These are phyloP conservation scores for Ophiognomonia clavigignenti-juglandacearum DNA, from an alignment of 2,329 filamentous ascomycete species.

Conservation along the genomic window DNA sequence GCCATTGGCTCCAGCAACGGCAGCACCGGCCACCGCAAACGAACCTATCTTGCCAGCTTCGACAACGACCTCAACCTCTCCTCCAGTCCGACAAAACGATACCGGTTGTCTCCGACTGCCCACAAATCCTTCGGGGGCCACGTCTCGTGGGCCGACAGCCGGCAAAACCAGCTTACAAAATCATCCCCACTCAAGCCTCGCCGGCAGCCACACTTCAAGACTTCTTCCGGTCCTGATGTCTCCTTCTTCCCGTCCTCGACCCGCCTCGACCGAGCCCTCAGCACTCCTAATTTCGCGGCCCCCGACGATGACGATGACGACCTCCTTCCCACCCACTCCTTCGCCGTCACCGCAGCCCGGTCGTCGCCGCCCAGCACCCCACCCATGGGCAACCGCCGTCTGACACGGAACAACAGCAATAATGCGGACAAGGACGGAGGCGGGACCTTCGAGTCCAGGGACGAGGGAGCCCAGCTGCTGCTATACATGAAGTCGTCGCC, in stretches of 20 bases:
- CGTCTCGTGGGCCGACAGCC: slow-evolving; percentile 69
- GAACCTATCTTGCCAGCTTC: slow-evolving; percentile 56
- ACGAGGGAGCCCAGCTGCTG: slow-evolving; percentile 77
- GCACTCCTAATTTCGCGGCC: slow-evolving; percentile 56
- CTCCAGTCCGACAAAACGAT: slow-evolving; percentile 63
- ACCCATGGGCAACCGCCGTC: slow-evolving; percentile 55
- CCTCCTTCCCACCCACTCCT: slow-evolving; percentile 71
- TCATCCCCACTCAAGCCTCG: slow-evolving; percentile 81
- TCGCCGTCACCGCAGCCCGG: slow-evolving; percentile 56
- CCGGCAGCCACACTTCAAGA: slow-evolving; percentile 70
- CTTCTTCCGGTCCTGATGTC: slow-evolving; percentile 63
- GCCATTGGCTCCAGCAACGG: slow-evolving; percentile 67
- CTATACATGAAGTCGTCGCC: slow-evolving; percentile 88
- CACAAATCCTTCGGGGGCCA: slow-evolving; percentile 53
- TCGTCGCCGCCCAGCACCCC: slow-evolving; percentile 77
- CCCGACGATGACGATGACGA: slow-evolving; percentile 78
- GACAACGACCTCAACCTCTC: slow-evolving; percentile 43
- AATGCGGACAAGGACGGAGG: slow-evolving; percentile 40
- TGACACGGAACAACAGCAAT: slow-evolving; percentile 35
- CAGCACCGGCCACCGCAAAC: slow-evolving; percentile 61
- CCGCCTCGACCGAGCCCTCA: slow-evolving; percentile 60
- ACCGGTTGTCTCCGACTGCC: slow-evolving; percentile 60
- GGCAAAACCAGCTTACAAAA: slow-evolving; percentile 62
- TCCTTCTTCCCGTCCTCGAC: slow-evolving; percentile 74
- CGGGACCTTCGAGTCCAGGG: slow-evolving; percentile 44